phyloP scores from a whole-genome alignment of 805 yeast genomes.

The Wickerhamomyces strasburgensis region DNA sequence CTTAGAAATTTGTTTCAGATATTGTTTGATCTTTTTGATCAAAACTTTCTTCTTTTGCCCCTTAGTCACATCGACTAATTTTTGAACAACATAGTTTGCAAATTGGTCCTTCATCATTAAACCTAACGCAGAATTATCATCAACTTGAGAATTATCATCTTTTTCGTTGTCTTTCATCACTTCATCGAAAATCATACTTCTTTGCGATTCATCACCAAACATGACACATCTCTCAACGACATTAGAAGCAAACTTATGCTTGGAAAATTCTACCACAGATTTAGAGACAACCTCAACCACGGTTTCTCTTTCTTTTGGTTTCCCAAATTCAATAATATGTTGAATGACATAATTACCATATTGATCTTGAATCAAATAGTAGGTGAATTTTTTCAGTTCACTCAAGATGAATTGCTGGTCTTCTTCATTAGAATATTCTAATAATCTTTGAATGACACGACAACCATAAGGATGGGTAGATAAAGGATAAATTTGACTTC shows the following conservation, averaged over 20 bases:
- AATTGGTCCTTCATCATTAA: conserved; percentile 97
- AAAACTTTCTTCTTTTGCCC: conserved; percentile 65
- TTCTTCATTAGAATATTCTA: conserved; percentile 66
- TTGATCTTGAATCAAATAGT: conserved; percentile 85
- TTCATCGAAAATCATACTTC: conserved; percentile 56
- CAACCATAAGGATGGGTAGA: conserved; percentile 98
- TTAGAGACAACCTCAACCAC: conserved; percentile 67
- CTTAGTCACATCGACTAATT: conserved; percentile 76
- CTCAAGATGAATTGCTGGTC: conserved; percentile 65
- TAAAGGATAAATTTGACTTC: conserved; percentile 68
- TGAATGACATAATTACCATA: conserved; percentile 98
- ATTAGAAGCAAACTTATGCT: conserved; percentile 95
- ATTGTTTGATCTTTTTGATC: conserved; percentile 73
- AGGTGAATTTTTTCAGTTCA: conserved; percentile 69
- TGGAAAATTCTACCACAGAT: conserved; percentile 75
- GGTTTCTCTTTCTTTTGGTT: conserved; percentile 48
- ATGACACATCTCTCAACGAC: conserved; percentile 93
- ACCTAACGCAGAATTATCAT: conserved; percentile 67
- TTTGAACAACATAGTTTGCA: conserved; percentile 96
- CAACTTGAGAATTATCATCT: conserved; percentile 38
- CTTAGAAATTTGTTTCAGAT: conserved; percentile 67
- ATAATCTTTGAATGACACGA: conserved; percentile 87
- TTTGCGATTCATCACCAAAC: conserved; percentile 60
- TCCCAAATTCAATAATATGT: conserved; percentile 86
- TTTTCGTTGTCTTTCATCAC: conserved; percentile 50